Percentiles rank a stretch among this genome's conserved stretches.
These are phyloP conservation scores for Irpex sp. DNA, from an alignment of 1,284 basidiomycete genomes.

Conservation along the genomic window DNA sequence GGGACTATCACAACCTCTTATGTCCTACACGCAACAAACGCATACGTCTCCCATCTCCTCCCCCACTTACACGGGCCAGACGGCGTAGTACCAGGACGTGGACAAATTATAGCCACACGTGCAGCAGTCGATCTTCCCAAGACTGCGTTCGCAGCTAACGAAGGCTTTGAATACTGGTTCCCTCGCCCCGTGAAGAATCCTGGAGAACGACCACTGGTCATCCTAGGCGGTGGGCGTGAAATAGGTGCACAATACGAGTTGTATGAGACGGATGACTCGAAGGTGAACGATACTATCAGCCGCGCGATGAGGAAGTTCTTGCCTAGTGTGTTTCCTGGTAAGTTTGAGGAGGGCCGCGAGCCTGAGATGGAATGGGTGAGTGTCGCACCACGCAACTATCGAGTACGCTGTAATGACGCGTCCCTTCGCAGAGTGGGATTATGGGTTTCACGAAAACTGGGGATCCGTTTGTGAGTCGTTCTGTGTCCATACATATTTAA, in stretches of 20 bases:
- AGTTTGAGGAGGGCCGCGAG: conserved; percentile 38
- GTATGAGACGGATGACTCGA: conserved; percentile 58
- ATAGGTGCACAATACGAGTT: conserved; percentile 40
- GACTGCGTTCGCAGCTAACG: conserved; percentile 29
- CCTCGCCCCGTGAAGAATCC: conserved; percentile 45
- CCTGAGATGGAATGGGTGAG: conserved; percentile 74
- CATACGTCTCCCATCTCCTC: conserved; percentile 62
- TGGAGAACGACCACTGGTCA: conserved; percentile 49
- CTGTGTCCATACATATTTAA: no score
- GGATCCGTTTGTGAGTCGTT: conserved; percentile 60
- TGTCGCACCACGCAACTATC: not conserved
- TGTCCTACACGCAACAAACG: conserved; percentile 80
- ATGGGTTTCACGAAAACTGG: conserved; percentile 66
- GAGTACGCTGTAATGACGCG: conserved; percentile 8
- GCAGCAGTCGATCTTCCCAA: conserved; percentile 29
- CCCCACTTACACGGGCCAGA: conserved; percentile 48
- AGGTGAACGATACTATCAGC: conserved; percentile 38
- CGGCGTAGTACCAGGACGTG: conserved; percentile 68
- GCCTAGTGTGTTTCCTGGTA: conserved; percentile 51
- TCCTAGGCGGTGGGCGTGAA: conserved; percentile 70
- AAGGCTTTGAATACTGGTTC: conserved; percentile 75
- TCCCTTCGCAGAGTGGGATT: conserved; percentile 58
- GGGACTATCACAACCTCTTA: conserved; percentile 52
- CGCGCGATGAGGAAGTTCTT: conserved; percentile 50
- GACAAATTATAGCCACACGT: conserved; percentile 64